Evolutionary conservation across 208 protist species (phyloP), one percentile per base, ranked within the genome.

Genomic region (Acanthamoeba healyi): DNA sequence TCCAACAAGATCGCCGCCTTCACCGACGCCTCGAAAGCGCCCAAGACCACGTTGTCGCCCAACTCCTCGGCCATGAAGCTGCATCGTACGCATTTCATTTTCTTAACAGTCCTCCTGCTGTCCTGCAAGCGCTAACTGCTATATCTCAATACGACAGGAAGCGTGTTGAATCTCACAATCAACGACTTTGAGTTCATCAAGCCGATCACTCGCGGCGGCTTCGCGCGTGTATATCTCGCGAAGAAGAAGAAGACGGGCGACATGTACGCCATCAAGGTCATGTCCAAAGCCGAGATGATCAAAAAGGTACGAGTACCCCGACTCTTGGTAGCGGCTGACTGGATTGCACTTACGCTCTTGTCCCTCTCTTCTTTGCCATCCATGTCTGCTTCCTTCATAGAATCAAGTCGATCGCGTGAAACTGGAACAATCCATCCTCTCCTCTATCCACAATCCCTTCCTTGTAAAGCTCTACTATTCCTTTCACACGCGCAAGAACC

Each of bases 401-500:
- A 98, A 98, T 84, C 97, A 97, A 96, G 94, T 97, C 2, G 90
- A 97, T 46, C 93, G 96, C 29, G 96, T 98, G 1, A 67, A 97
- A 5, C 51, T 94, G 24, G 97, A 98, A 44, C 94, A 95, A 42
- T 95, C 96, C 29, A 97, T 97, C 14, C 67, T 97, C 65, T 94
- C 96, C 6, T 63, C 89, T 40, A 72, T 94, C n/a, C 87, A 94
- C 51, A 97, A 97, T 92, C 94, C 94, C 19, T 97, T 97, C 72
- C 86, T 98, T 38, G 97, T 98, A 10, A 95, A 96, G 79, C 94
- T 98, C 51, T 97, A 95, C 70, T 98, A 98, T 93, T 96, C 96
- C 32, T 98, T 98, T 93, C 96, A 98, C 34, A 95, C 94, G 0
- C 51, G 88, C 3, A 88, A 70, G 65, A 95, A 95, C 32, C 40